These are phyloP conservation scores for Nakazawaea holstii DNA, from an alignment of 805 yeast genomes.

Conservation along the genomic window DNA sequence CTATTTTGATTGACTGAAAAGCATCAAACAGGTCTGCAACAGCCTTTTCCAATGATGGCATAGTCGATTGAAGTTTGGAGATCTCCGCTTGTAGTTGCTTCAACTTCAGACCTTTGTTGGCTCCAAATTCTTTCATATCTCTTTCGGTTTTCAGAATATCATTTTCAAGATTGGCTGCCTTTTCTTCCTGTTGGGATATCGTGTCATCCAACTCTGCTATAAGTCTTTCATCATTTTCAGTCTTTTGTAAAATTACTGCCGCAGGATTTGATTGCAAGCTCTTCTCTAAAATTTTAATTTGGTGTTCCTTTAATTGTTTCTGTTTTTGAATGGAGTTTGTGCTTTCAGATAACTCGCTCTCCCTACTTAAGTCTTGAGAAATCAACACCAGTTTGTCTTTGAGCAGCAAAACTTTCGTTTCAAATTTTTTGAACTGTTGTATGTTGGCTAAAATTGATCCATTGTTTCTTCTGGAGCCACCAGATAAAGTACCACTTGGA, in stretches of 20 bases:
- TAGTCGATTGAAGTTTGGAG: slow-evolving; percentile 28
- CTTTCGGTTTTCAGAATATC: slow-evolving; percentile 54
- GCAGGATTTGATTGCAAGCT: slow-evolving; percentile 53
- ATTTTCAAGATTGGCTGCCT: slow-evolving; percentile 24
- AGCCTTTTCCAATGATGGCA: slow-evolving; percentile 29
- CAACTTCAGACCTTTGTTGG: slow-evolving; percentile 76
- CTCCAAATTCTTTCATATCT: slow-evolving; percentile 78
- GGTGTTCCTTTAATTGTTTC: slow-evolving; percentile 52
- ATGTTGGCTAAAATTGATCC: slow-evolving; percentile 58
- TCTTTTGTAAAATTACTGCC: slow-evolving; percentile 46
- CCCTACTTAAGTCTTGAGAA: slow-evolving; percentile 33
- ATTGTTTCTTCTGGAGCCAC: slow-evolving; percentile 74
- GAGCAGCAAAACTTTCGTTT: slow-evolving; percentile 31
- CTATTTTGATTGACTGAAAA: slow-evolving; percentile 63
- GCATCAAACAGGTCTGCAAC: slow-evolving; percentile 42
- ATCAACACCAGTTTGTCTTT: slow-evolving; percentile 38
- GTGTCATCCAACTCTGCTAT: slow-evolving; percentile 34
- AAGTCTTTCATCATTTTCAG: slow-evolving; percentile 39
- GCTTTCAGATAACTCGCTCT: slow-evolving; percentile 37
- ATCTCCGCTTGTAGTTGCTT: slow-evolving; percentile 56
- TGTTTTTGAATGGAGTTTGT: slow-evolving; percentile 57
- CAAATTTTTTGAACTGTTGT: slow-evolving; percentile 54
- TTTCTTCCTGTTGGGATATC: slow-evolving; percentile 30
- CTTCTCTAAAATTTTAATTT: slow-evolving; percentile 48
- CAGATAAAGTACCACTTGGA: slow-evolving; percentile 93